Evolutionary conservation across 192 early-diverging fungal genomes (phyloP).

Genomic region (Oehlia diaphana): DNA sequence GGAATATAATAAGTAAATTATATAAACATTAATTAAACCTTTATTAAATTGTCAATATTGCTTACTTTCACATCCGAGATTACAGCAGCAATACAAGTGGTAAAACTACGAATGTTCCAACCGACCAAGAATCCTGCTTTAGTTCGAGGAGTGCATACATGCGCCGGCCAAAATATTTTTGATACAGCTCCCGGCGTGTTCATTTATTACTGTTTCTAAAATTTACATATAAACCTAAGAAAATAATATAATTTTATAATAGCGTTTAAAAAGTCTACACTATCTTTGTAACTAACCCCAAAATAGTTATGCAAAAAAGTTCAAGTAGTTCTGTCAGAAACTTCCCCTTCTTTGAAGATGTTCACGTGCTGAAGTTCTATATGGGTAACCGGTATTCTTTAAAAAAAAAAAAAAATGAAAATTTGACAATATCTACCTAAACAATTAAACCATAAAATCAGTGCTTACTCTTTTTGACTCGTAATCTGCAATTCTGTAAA

Average conservation of each 20-base stretch:
- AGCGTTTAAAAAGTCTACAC: not conserved
- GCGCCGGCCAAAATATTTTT: constrained; percentile 56
- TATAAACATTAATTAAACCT: not conserved
- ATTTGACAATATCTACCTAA: too few species aligned
- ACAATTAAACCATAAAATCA: not conserved
- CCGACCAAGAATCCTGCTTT: constrained; percentile 52
- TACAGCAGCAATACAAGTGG: constrained; percentile 52
- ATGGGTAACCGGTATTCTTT: constrained; percentile 49
- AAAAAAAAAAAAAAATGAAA: not conserved
- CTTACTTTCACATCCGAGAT: constrained; percentile 51
- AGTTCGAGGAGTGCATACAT: constrained; percentile 46
- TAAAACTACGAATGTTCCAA: constrained; percentile 50
- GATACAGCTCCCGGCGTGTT: constrained; percentile 43
- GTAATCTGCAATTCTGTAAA: constrained; percentile 48
- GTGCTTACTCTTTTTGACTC: constrained; percentile 43
- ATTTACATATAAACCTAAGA: not conserved
- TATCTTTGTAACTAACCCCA: not conserved
- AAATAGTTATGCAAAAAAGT: not conserved
- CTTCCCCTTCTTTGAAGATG: constrained; percentile 49
- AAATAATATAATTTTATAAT: not conserved
- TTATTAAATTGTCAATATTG: not conserved
- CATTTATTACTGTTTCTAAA: constrained; percentile 28
- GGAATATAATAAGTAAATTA: not conserved
- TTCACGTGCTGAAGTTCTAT: constrained; percentile 47
- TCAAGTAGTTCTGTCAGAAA: constrained; percentile 33